Base-by-base conservation (phyloP, 2,329 filamentous ascomycete genomes). In the Exophiala xenobiotica region DNA sequence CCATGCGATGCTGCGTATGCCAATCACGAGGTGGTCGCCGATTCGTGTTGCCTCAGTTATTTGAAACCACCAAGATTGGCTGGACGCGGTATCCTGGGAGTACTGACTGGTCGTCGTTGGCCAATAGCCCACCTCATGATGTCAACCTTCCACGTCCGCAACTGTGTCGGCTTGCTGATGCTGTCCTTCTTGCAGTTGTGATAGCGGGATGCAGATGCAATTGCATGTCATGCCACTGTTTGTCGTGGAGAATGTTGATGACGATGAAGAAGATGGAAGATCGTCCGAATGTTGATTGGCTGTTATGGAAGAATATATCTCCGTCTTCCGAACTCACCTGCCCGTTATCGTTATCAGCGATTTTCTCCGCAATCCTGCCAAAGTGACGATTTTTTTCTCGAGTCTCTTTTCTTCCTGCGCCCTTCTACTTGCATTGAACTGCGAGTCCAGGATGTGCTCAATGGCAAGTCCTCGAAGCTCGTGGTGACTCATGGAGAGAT, bases 1-100 rank as follows among this genome's bases (percentile, higher is more conserved):
- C 55, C 55, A 58, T 55, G 55, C 52, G 52, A 38, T 20, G 23
- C 9, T 20, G 44, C 39, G 35, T 39, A 43, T 57, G 54, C 54
- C 54, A 57, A 51, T 57, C 51, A 57, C 54, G 47, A 53, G 54
- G 54, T 19, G 16, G 35, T 44, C 46, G 39, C 53, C 49, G 53
- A 16, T 51, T 31, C 44, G 54, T 56, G 53, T 49, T 35, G 49
- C 49, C 22, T 39, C 11, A 18, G 31, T 14, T 12, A 35, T 35
- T 35, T 35, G 31, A 14, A n/a, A 35, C 18, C 4, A 7, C 31
- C 4, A 35, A 16, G 4, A 35, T 35, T 22, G 46, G 35, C 16
- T 22, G n/a, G 35, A 16, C 35, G 11, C 18, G 23, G 27, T 9
- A 33, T 22, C 11, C 27, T 8, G 31, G 26, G 27, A 46, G 26